These are phyloP conservation scores for Trametes cubensis DNA, from an alignment of 768 basidiomycete genomes.

Conservation along the genomic window DNA sequence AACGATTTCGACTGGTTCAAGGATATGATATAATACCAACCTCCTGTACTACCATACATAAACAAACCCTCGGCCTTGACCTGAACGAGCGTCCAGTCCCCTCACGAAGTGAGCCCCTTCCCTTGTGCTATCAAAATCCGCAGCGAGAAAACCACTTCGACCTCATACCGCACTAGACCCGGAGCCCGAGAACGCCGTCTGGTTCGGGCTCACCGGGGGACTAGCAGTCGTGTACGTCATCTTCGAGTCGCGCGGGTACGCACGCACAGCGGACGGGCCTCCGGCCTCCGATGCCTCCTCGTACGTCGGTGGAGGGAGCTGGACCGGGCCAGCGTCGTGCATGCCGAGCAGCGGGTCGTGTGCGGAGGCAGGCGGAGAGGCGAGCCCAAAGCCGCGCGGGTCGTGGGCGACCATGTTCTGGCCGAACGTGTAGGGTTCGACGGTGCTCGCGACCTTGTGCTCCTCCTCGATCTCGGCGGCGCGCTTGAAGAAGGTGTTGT, in stretches of 20 bases:
- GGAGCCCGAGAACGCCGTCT: slow-evolving; percentile 14
- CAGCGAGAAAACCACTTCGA: background rate
- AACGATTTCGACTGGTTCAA: background rate
- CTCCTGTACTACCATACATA: slow-evolving; percentile 4
- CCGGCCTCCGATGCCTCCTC: slow-evolving; percentile 27
- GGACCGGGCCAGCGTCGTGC: slow-evolving; percentile 14
- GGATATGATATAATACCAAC: background rate
- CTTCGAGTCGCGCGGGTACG: slow-evolving; percentile 19
- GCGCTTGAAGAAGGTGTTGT: slow-evolving; percentile 27
- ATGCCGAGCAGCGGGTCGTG: slow-evolving; percentile 22
- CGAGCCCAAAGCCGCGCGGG: background rate
- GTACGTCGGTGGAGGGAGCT: slow-evolving; percentile 29
- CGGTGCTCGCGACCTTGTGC: slow-evolving; percentile 29
- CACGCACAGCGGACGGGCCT: slow-evolving; percentile 5
- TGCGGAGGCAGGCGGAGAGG: slow-evolving; percentile 10
- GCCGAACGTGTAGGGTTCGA: slow-evolving; percentile 32
- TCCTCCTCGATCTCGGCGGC: slow-evolving; percentile 28
- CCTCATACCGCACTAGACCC: slow-evolving; percentile 2
- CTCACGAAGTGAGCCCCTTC: too few species aligned
- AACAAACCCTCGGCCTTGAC: too few species aligned
- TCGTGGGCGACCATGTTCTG: slow-evolving; percentile 2
- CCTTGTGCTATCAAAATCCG: too few species aligned
- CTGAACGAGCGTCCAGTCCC: too few species aligned
- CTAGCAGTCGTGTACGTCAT: slow-evolving; percentile 6
- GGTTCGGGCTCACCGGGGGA: slow-evolving; percentile 16